These are phyloP conservation scores for Rhodotorula kratochvilovae DNA, from an alignment of 768 basidiomycete species.

Conservation along the genomic window DNA sequence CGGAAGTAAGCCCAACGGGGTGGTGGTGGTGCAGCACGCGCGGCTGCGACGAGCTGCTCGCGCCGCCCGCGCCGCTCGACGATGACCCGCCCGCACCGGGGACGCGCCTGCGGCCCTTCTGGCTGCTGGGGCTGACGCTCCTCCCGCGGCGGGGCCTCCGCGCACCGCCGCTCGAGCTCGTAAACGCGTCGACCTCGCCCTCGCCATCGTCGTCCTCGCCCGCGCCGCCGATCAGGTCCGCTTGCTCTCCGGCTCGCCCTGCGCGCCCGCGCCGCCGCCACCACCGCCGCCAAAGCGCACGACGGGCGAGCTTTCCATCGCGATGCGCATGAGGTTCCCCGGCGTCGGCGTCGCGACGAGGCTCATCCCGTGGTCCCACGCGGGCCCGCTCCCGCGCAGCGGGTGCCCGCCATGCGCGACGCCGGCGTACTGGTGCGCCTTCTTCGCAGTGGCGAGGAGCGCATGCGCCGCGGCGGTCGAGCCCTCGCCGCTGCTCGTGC, in stretches of 20 bases:
- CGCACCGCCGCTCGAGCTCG: neutral
- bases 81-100: neutral
- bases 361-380: slow-evolving; percentile 8
- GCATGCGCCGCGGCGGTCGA: slow-evolving; percentile 30
- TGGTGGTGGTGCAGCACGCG: slow-evolving; percentile 24
- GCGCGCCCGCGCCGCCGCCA: neutral
- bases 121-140: neutral
- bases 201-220: slow-evolving; percentile 7
- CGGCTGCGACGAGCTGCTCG: slow-evolving; percentile 3
- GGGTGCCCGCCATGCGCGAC: neutral
- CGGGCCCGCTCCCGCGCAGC: neutral
- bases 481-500: slow-evolving; percentile 6
- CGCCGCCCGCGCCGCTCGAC: slow-evolving; percentile 1
- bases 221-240: neutral
- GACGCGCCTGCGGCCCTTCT: neutral
- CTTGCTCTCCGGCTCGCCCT: neutral
- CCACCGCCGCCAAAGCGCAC: slow-evolving; percentile 4
- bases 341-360: slow-evolving; percentile 29
- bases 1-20: slow-evolving; percentile 27
- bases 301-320: slow-evolving; percentile 24
- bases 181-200: neutral
- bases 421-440: neutral
- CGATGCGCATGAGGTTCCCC: slow-evolving; percentile 10
- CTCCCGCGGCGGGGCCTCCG: neutral
- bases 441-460: slow-evolving; percentile 31